A percentile compares a stretch with the other conserved stretches of the same genome.
These are phyloP conservation scores for Mrakia frigida DNA, from an alignment of 768 basidiomycete genomes.

Conservation along the genomic window DNA sequence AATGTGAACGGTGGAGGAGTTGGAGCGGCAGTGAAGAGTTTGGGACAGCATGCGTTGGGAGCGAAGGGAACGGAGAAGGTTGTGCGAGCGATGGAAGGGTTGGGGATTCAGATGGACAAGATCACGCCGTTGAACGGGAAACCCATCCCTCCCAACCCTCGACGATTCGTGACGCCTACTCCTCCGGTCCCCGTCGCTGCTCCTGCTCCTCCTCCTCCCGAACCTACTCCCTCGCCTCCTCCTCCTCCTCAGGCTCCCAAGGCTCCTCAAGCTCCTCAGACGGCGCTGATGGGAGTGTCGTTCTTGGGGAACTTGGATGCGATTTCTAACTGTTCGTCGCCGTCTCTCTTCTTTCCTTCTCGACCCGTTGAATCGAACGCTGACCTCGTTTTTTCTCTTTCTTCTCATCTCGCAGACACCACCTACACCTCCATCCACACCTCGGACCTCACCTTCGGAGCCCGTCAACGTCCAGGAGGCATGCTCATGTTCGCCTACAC, in stretches of 20 bases:
- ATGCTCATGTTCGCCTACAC: constrained; percentile 78
- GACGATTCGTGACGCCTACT: neutral
- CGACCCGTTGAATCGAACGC: too few relatives aligned
- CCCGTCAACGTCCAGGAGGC: constrained; percentile 68
- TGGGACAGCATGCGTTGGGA: neutral
- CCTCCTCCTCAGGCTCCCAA: neutral
- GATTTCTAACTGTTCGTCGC: constrained; percentile 29
- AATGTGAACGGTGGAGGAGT: neutral
- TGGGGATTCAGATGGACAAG: constrained; percentile 18
- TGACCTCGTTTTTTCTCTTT: neutral
- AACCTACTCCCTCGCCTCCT: neutral
- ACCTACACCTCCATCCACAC: constrained; percentile 51
- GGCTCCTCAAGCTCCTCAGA: constrained; percentile 49
- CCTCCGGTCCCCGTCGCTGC: neutral
- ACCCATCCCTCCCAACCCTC: constrained; percentile 1
- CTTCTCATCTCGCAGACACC: constrained; percentile 9
- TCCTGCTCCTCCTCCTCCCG: neutral
- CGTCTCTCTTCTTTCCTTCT: too few relatives aligned
- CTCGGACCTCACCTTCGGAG: constrained; percentile 64
- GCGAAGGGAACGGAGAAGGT: constrained; percentile 33
- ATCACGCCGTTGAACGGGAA: neutral
- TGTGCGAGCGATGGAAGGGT: neutral
- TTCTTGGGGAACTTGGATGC: constrained; percentile 54
- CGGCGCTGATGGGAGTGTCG: constrained; percentile 69
- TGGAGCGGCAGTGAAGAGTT: neutral